Percentiles rank a stretch among this genome's conserved stretches.
Evolutionary conservation across 495 filamentous ascomycete species (phyloP).

Genomic region (Apodospora peruviana): DNA sequence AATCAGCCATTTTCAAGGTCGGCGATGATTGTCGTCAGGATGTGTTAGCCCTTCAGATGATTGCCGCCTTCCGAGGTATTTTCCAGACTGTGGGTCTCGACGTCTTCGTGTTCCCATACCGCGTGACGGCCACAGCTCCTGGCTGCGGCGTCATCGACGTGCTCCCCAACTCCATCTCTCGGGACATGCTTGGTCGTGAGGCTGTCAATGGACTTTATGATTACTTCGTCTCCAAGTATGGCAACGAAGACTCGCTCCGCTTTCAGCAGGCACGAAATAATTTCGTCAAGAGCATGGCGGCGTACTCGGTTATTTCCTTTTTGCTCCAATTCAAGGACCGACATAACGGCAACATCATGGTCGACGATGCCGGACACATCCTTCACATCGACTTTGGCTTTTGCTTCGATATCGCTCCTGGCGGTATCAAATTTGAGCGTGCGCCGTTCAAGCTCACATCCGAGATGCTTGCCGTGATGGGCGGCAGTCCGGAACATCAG

Average conservation of each 20-base stretch:
- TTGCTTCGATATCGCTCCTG: constrained; percentile 97
- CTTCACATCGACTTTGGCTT: constrained; percentile 99
- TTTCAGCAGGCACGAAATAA: constrained; percentile 96
- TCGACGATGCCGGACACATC: constrained; percentile 94
- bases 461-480: constrained; percentile 99
- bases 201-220: constrained; percentile 97
- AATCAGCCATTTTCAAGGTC: constrained; percentile 99
- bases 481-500: constrained; percentile 75
- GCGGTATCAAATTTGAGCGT: constrained; percentile 92
- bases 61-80: constrained; percentile 92
- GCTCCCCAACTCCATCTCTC: constrained; percentile 91
- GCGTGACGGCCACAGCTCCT: constrained; percentile 96
- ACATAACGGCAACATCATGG: constrained; percentile 99
- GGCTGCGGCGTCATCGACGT: constrained; percentile 99
- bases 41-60: constrained; percentile 94
- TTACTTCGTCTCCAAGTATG: constrained; percentile 96
- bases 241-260: constrained; percentile 83
- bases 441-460: constrained; percentile 96
- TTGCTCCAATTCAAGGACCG: constrained; percentile 98
- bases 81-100: constrained; percentile 91
- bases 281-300: constrained; percentile 99
- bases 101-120: constrained; percentile 94
- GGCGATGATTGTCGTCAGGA: constrained; percentile 98
- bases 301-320: constrained; percentile 98
- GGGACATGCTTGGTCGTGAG: constrained; percentile 97